Percentiles rank a stretch among this genome's conserved stretches.
These are phyloP conservation scores for Boletus sp. DNA, from an alignment of 1,284 basidiomycete genomes.

Conservation along the genomic window DNA sequence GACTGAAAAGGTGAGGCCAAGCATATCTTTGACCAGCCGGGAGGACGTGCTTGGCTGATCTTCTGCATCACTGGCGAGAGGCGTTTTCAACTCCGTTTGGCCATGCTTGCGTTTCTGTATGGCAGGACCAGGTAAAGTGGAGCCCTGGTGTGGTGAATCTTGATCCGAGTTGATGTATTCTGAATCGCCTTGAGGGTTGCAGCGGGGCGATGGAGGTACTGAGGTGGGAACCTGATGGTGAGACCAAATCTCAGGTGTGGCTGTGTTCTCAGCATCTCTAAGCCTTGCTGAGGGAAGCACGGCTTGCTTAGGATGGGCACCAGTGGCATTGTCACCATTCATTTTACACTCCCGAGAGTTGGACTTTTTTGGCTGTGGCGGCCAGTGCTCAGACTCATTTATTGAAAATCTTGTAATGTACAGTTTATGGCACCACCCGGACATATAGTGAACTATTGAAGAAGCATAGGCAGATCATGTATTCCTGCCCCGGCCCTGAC, in stretches of 20 bases:
- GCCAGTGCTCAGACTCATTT: too few species aligned
- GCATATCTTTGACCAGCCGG: not conserved
- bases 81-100: too few species aligned
- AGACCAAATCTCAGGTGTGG: constrained; percentile 2
- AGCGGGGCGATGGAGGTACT: too few species aligned
- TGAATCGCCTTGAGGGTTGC: not conserved
- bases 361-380: not conserved
- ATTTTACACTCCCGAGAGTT: not conserved
- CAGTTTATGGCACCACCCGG: not conserved
- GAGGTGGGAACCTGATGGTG: too few species aligned
- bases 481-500: not conserved
- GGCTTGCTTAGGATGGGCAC: not conserved
- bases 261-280: constrained; percentile 4
- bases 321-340: not conserved
- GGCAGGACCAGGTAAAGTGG: not conserved
- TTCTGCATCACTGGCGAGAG: not conserved
- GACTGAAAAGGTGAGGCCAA: too few species aligned
- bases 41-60: not conserved
- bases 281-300: constrained; percentile 5
- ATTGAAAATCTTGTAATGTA: too few species aligned
- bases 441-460: not conserved
- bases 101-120: not conserved
- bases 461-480: not conserved
- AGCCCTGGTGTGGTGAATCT: too few species aligned
- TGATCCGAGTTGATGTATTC: not conserved